Conservation (phyloP, 1,284 basidiomycete species). For the Trametes pubescens region DNA sequence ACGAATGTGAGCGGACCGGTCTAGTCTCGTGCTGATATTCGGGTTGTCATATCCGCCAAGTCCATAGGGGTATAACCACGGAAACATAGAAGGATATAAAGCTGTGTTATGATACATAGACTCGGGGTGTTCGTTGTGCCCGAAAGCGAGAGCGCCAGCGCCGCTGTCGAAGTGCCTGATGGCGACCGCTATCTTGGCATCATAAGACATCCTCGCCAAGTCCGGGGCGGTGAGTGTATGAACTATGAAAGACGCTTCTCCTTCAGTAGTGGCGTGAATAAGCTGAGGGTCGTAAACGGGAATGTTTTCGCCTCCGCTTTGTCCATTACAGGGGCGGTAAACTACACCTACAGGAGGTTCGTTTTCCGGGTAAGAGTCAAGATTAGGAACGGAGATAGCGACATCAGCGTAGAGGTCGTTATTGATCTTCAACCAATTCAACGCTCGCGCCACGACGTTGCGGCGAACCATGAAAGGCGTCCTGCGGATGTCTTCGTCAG, state of each 20-base stretch:
- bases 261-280: not conserved
- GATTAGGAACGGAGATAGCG: too few relatives aligned
- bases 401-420: not conserved
- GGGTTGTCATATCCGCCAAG: constrained; percentile 1
- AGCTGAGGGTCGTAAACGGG: not conserved
- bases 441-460: not conserved
- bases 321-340: too few relatives aligned
- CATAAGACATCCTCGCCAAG: too few relatives aligned
- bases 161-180: too few relatives aligned
- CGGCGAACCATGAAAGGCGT: constrained; percentile 4
- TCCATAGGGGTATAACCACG: constrained; percentile 3
- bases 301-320: not conserved
- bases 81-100: not conserved
- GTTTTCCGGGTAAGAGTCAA: too few relatives aligned
- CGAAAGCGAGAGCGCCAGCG: too few relatives aligned
- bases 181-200: too few relatives aligned
- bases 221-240: too few relatives aligned
- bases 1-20: too few relatives aligned
- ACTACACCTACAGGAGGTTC: too few relatives aligned
- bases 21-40: not conserved
- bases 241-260: not conserved
- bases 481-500: not conserved
- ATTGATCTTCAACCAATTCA: not conserved
- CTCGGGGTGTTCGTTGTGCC: too few relatives aligned
- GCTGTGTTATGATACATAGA: not conserved